These are phyloP conservation scores for Tardiomyces digboiensis DNA, from an alignment of 1,139 yeast species.

Conservation along the genomic window DNA sequence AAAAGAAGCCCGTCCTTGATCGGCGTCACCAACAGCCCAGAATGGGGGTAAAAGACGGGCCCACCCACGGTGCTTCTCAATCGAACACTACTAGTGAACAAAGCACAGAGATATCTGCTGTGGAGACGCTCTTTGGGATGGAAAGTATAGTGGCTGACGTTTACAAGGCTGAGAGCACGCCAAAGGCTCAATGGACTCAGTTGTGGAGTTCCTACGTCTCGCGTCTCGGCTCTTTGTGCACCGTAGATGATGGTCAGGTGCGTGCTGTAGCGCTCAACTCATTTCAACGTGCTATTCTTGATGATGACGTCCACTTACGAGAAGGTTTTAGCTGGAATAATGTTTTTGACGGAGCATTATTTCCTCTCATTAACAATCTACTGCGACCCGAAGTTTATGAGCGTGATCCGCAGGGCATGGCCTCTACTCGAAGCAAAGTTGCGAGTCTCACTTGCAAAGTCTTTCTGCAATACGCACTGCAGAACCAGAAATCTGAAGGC, in stretches of 20 bases:
- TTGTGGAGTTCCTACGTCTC: constrained; percentile 16
- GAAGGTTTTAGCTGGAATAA: constrained; percentile 17
- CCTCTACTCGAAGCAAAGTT: constrained; percentile 55
- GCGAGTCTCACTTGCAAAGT: constrained; percentile 62
- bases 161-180: constrained; percentile 2
- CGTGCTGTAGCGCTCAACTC: constrained; percentile 47
- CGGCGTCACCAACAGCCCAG: neutral
- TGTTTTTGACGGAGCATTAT: constrained; percentile 61
- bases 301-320: constrained; percentile 32
- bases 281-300: constrained; percentile 41
- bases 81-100: constrained; percentile 27
- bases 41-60: too few relatives aligned
- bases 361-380: constrained; percentile 63
- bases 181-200: constrained; percentile 7
- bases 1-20: neutral
- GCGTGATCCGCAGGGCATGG: constrained; percentile 57
- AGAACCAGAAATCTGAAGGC: constrained; percentile 31
- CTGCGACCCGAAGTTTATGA: constrained; percentile 57
- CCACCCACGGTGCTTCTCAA: neutral
- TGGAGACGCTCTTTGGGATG: constrained; percentile 26
- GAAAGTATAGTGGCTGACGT: constrained; percentile 6
- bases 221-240: constrained; percentile 43
- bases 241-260: constrained; percentile 77
- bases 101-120: constrained; percentile 46
- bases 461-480: constrained; percentile 48